Evolutionary conservation across 2,329 filamentous ascomycete genomes (phyloP).

Genomic region (Kalaharituber pfeilii): DNA sequence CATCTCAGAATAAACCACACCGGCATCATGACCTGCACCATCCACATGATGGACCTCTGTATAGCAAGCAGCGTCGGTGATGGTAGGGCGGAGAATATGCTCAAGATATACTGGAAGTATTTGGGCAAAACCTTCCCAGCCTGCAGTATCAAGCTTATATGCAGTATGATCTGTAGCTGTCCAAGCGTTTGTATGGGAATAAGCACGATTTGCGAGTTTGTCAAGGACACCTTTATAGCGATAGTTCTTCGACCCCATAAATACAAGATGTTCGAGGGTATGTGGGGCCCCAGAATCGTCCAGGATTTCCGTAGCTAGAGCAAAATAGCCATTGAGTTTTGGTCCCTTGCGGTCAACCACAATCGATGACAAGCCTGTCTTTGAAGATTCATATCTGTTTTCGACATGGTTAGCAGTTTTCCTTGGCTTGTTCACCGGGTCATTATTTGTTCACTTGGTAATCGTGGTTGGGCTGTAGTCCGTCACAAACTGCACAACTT

Average conservation of each 20-base stretch:
- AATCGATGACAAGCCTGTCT: constrained; percentile 86
- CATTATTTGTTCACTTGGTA: constrained; percentile 39
- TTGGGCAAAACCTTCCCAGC: constrained; percentile 92
- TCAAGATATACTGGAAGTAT: constrained; percentile 91
- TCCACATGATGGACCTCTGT: constrained; percentile 96
- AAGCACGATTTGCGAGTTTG: constrained; percentile 81
- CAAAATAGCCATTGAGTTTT: constrained; percentile 91
- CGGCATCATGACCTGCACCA: constrained; percentile 82
- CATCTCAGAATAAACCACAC: constrained; percentile 98
- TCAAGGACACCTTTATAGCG: constrained; percentile 89
- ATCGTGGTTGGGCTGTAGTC: constrained; percentile 80
- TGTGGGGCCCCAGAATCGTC: constrained; percentile 90
- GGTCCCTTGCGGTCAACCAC: constrained; percentile 84
- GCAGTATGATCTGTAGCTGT: constrained; percentile 92
- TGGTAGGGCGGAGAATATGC: constrained; percentile 74
- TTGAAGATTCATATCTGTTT: constrained; percentile 65
- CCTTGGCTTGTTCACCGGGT: neutral
- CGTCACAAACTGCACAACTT: constrained; percentile 67
- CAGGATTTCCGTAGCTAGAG: constrained; percentile 88
- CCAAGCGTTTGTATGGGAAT: constrained; percentile 92
- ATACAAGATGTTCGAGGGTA: constrained; percentile 65
- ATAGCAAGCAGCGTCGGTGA: constrained; percentile 82
- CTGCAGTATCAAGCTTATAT: constrained; percentile 85
- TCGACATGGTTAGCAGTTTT: neutral
- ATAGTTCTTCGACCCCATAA: constrained; percentile 86